phyloP scores from a whole-genome alignment of 768 basidiomycete species.

The Tylopilus sp. region DNA sequence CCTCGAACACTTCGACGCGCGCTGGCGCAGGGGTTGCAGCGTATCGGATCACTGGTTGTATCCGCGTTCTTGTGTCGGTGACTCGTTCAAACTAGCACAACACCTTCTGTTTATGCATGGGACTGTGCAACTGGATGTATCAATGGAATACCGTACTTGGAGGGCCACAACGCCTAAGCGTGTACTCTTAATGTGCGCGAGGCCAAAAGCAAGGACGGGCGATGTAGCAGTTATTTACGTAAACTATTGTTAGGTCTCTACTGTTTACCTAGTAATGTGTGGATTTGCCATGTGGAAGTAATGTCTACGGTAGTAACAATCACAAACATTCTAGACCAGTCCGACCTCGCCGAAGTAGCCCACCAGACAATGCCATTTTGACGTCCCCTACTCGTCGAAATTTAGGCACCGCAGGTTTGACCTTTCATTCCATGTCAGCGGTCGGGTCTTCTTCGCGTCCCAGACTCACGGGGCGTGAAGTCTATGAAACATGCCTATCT shows the following conservation, averaged over 20 bases:
- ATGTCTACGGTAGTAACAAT: conserved; percentile 26
- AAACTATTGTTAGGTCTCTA: conserved; percentile 21
- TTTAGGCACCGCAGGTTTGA: conserved; percentile 18
- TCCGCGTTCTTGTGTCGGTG: conserved; percentile 31
- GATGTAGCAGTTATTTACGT: conserved; percentile 27
- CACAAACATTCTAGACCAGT: conserved; percentile 27
- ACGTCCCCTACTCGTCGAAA: conserved; percentile 4
- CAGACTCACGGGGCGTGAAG: conserved; percentile 43
- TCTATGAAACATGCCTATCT: conserved; percentile 50
- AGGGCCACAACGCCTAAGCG: conserved; percentile 6
- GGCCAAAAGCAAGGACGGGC: conserved; percentile 10
- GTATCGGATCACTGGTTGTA: conserved; percentile 29
- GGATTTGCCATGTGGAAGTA: conserved; percentile 20
- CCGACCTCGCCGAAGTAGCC: conserved; percentile 18
- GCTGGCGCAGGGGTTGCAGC: conserved; percentile 23
- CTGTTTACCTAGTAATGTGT: conserved; percentile 5
- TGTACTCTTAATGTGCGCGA: conserved; percentile 11
- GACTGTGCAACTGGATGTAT: conserved; percentile 26
- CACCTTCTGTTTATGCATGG: conserved; percentile 15
- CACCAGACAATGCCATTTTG: conserved; percentile 31
- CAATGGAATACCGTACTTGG: conserved; percentile 21
- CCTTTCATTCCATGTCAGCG: conserved; percentile 27
- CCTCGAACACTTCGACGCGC: conserved; percentile 23
- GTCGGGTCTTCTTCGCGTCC: conserved; percentile 17
- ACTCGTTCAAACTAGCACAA: conserved; percentile 12